These are phyloP conservation scores for Diplodia scrobiculata DNA, from an alignment of 2,329 filamentous ascomycete species.

Conservation along the genomic window DNA sequence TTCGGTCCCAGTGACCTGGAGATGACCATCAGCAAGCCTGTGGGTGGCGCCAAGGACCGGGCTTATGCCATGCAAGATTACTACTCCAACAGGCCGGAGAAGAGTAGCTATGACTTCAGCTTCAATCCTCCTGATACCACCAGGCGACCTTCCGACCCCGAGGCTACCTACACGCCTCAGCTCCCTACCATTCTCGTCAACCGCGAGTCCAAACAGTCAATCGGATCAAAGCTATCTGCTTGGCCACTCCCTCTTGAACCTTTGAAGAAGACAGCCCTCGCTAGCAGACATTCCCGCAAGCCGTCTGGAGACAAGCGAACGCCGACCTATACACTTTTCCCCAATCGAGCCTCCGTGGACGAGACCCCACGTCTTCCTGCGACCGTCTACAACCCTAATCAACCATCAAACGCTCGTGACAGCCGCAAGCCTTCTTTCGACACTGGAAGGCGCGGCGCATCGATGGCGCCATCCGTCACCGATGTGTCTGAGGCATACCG, in stretches of 20 bases:
- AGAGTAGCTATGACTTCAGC: conserved; percentile 41
- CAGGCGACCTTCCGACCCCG: conserved; percentile 37
- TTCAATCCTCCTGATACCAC: conserved; percentile 39
- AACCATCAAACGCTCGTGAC: conserved; percentile 24
- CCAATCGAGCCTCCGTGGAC: conserved; percentile 40
- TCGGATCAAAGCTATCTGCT: background rate
- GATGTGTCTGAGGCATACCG: conserved; percentile 41
- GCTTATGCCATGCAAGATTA: conserved; percentile 29
- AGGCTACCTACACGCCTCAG: conserved; percentile 23
- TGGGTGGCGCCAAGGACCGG: conserved; percentile 40
- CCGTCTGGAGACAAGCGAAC: conserved; percentile 15
- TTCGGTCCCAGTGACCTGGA: conserved; percentile 50
- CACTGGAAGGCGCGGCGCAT: background rate
- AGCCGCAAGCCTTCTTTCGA: conserved; percentile 31
- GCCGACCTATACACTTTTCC: conserved; percentile 44
- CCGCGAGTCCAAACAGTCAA: conserved; percentile 1
- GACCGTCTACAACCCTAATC: conserved; percentile 40
- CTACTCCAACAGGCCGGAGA: conserved; percentile 43
- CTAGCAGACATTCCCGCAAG: background rate
- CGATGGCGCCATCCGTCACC: conserved; percentile 36
- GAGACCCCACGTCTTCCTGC: conserved; percentile 45
- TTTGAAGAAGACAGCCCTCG: background rate
- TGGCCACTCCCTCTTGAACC: conserved; percentile 21
- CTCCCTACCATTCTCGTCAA: conserved; percentile 15
- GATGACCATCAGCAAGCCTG: conserved; percentile 47